Evolutionary conservation across 202 grass and related monocot genomes (phyloP), one percentile per base, ranked within the genome.

Genomic region (Brachypodium distachyon): DNA sequence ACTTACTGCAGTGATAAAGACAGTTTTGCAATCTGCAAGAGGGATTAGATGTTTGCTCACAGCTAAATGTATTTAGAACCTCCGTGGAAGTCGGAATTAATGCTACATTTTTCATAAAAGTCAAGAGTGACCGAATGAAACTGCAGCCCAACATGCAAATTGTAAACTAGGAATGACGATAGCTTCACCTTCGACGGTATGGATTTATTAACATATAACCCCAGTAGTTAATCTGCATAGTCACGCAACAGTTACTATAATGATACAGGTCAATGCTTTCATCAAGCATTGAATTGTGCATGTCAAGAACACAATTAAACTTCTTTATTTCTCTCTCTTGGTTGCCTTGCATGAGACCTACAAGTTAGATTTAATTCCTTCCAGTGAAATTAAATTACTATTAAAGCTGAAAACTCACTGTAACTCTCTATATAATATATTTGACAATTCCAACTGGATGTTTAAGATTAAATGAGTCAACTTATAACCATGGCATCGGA

Each of bases 181-280:
- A 70, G 70, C 42, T 75, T 54, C 84, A 73, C 17, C 49, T 81
- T 70, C 63, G 28, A 75, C 74, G 17, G 38, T 31, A 42, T 38
- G 2, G 23, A 63, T 70, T 68, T 65, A 17, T 58, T 36, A 65
- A 73, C 14, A 81, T 54, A 73, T 64, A 21, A 53, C 25, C 9
- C n/a, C 40, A 57, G 54, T 68, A 78, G 77, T 73, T 81, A n/a
- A n/a, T n/a, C n/a, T 78, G 37, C 7, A 77, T 58, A 73, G 40
- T 14, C 59, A 84, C 69, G 32, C 54, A 51, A 87, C 21, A 52
- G 16, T 63, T 93, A 88, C 37, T 59, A 61, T 81, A 86, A 39
- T 79, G 57, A 60, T 1, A 48, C 48, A 82, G 41, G 85, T 89
- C 80, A 94, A 84, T 86, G 76, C 67, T 82, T 81, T 67, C 76